Evolutionary conservation across 75 land plant genomes (phyloP), one percentile per base, ranked within the genome.

Genomic region (Ceratopteris richardii): DNA sequence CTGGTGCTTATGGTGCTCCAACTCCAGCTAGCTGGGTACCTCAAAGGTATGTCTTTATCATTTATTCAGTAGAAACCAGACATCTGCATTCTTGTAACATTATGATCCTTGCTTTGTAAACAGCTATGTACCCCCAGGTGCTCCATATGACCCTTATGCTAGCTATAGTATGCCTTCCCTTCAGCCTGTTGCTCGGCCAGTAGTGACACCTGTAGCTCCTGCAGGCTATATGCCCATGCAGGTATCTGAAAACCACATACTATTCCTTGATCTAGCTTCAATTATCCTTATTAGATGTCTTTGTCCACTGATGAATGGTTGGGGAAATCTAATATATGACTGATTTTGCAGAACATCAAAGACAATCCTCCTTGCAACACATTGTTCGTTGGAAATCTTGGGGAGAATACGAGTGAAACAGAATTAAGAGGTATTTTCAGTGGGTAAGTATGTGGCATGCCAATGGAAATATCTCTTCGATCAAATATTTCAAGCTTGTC

Each of bases 291-390:
- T 3, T 3, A 33, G 9, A 4, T 3, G 3, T 33, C 7, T 33
- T n/a, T n/a, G n/a, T n/a, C n/a, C n/a, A n/a, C n/a, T n/a, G n/a
- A n/a, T n/a, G n/a, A n/a, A n/a, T n/a, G 12, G 17, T 12, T 10
- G 14, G 42, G 14, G 9, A 40, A 14, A 40, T 9, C 13, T 40
- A 40, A 10, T 14, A 40, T 40, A 14, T 40, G 13, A 40, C 9
- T 10, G 13, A 10, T 33, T 3, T 29, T 69, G 57, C 82, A 95
- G 99, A 95, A 90, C 60, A 80, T 52, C 24, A 95, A 95, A 70
- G 99, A 95, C 60, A 95, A 95, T 63, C 92, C 97, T 42, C 99
- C 99, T 43, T 95, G 99, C 71, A 95, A 95, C 68, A 95, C 99
- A 14, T 73, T 95, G 51, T 95, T 95, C 52, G 77, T 95, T 66